Conservation (phyloP, 2,329 filamentous ascomycete genomes). For the Alternaria infectoria region DNA sequence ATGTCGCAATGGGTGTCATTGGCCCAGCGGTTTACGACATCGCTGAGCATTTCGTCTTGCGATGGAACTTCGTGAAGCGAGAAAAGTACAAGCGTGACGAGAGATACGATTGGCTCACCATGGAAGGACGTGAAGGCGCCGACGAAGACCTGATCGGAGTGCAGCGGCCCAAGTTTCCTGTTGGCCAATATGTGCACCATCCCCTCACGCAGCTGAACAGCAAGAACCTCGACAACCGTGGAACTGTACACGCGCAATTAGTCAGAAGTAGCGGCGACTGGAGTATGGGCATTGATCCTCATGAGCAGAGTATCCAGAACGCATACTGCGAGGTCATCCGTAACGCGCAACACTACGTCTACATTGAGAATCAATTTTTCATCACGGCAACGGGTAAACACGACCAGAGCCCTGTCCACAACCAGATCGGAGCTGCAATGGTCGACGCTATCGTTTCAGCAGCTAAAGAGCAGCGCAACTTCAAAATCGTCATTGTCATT, state of each 20-base stretch:
- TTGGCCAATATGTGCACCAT: constrained; percentile 85
- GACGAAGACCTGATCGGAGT: constrained; percentile 88
- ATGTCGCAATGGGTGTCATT: constrained; percentile 89
- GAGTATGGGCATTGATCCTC: constrained; percentile 83
- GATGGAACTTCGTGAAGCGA: constrained; percentile 96
- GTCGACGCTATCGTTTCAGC: constrained; percentile 88
- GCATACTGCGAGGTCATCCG: constrained; percentile 85
- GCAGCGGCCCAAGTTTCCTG: constrained; percentile 85
- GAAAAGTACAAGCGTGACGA: constrained; percentile 96
- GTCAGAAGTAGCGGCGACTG: constrained; percentile 92
- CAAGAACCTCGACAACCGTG: constrained; percentile 66
- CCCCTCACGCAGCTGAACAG: constrained; percentile 72
- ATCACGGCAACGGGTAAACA: constrained; percentile 78
- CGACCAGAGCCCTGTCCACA: constrained; percentile 84
- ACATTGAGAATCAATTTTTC: constrained; percentile 99
- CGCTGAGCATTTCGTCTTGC: constrained; percentile 89
- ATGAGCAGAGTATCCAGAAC: constrained; percentile 85
- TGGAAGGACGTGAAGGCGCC: constrained; percentile 76
- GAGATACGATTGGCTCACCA: constrained; percentile 81
- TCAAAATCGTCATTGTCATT: constrained; percentile 87
- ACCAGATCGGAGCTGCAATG: constrained; percentile 85
- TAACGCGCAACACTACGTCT: constrained; percentile 89
- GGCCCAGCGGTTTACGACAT: constrained; percentile 93
- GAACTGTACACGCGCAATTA: constrained; percentile 80
- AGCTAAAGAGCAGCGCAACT: constrained; percentile 82